A percentile compares a stretch with the other conserved stretches of the same genome.
Conservation (phyloP, 140 eudicot species). For the Bidens hawaiensis region DNA sequence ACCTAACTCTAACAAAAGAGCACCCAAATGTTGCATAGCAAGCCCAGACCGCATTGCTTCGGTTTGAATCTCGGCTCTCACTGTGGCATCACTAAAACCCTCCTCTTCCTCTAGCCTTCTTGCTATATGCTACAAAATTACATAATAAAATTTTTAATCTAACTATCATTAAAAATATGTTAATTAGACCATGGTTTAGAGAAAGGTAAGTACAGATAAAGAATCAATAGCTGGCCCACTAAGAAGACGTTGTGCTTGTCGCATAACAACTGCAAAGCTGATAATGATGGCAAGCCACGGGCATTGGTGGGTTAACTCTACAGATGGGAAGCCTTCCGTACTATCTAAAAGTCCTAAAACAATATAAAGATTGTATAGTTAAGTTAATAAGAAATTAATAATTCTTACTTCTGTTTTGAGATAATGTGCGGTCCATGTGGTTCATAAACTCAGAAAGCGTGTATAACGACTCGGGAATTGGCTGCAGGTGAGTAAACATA, state of each 20-base stretch:
- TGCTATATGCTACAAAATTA: conserved; percentile 56
- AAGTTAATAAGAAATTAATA: neutral
- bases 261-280: conserved; percentile 58
- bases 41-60: conserved; percentile 66
- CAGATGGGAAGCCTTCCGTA: conserved; percentile 26
- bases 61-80: conserved; percentile 68
- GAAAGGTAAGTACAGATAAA: conserved; percentile 53
- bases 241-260: conserved; percentile 68
- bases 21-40: conserved; percentile 94
- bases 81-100: conserved; percentile 48
- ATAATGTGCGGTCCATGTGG: conserved; percentile 70
- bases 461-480: conserved; percentile 82
- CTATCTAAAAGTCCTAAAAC: conserved; percentile 8
- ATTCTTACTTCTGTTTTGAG: conserved; percentile 44
- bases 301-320: conserved; percentile 50
- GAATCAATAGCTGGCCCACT: conserved; percentile 54
- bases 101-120: conserved; percentile 62
- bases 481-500: conserved; percentile 36
- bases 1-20: conserved; percentile 87
- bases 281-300: conserved; percentile 55
- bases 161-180: neutral
- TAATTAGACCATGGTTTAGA: neutral
- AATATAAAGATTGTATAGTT: neutral
- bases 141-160: neutral
- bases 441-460: conserved; percentile 72